Base-by-base conservation (phyloP, 2,329 filamentous ascomycete genomes). In the Xylariaceae sp. region DNA sequence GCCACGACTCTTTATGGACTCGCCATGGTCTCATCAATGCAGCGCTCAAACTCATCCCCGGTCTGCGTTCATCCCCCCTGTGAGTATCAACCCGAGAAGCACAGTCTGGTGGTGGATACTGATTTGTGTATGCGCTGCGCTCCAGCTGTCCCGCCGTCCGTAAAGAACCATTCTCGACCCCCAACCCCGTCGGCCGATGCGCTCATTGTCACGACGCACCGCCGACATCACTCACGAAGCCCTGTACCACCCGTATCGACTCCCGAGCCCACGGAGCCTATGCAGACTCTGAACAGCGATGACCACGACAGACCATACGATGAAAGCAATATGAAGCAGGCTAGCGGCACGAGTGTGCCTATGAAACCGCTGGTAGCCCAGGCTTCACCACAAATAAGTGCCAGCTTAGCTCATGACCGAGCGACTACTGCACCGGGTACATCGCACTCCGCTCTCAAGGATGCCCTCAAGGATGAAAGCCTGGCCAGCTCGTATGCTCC, bases 41-140 rank as follows among this genome's bases (percentile, higher is more conserved):
- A 83, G 72, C 78, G 78, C 65, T 83, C 80, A 60, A 74, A 80
- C 60, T 85, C 83, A 62, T 84, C 83, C 70, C 79, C 81, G 64
- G 80, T 81, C 71, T 77, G 77, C 72, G 74, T 77, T 62, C 75
- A 77, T 66, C 74, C 79, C 62, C 78, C 80, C 71, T 74, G 83
- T 86, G 84, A 70, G 83, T 85, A 61, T 47, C 53, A 44, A 44
- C 32, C 31, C 32, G 29, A 31, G 42, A 44, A 37, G 44, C 11
- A 42, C 11, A 37, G 32, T 49, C 31, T 59, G 51, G 47, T 51
- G 41, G 51, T 56, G 26, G 51, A 60, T 60, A 50, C 61, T 65
- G 54, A 64, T 59, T 56, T 61, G 30, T 55, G 39, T 59, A 57
- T 57, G 57, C 55, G 60, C 60, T 43, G 50, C 51, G 51, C 50